Evolutionary conservation across 164 flowering plant genomes (phyloP), one percentile per base, ranked within the genome.

Genomic region (Nymphaea colorata): DNA sequence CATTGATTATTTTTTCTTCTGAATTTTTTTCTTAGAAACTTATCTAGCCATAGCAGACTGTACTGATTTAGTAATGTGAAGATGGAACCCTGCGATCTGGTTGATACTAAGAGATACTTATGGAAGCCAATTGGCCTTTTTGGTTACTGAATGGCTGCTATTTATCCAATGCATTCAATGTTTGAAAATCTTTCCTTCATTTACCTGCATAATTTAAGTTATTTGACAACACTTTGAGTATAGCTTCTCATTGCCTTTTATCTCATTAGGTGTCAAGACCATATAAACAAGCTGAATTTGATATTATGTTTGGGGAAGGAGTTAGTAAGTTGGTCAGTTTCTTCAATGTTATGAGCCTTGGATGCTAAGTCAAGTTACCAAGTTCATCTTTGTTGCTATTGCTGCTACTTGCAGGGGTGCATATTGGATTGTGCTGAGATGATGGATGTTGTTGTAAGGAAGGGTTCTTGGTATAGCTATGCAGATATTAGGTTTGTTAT

Each of bases 401-500:
- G 64, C 25, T 61, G 41, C 59, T 42, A 69, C 42, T 41, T 78
- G 53, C 83, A 94, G 99, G 97, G 97, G 44, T 91, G 99, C 76
- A 71, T 94, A 68, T 77, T 94, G 82, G 99, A 94, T 81, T 89
- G 95, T 82, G 96, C 96, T 71, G 99, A 94, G 80, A 75, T 79
- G 77, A 79, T 87, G 86, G 95, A 88, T 68, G 77, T 87, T 68
- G 86, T 91, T 64, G 75, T 73, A 55, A 91, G 81, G 82, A 91
- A 91, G 76, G 99, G 97, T 65, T 84, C 97, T 41, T 94, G 98
- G 98, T 91, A 94, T 76, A 89, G 97, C 85, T 94, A 88, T 74
- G 90, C 81, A 72, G 98, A 94, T 72, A 86, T 85, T n/a, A 89
- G 98, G 98, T 93, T 62, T 69, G 74, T 66, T 47, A 47, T 12